These are phyloP conservation scores for Phytophthora niederhauseri DNA, from an alignment of 352 stramenopile genomes.

Conservation along the genomic window DNA sequence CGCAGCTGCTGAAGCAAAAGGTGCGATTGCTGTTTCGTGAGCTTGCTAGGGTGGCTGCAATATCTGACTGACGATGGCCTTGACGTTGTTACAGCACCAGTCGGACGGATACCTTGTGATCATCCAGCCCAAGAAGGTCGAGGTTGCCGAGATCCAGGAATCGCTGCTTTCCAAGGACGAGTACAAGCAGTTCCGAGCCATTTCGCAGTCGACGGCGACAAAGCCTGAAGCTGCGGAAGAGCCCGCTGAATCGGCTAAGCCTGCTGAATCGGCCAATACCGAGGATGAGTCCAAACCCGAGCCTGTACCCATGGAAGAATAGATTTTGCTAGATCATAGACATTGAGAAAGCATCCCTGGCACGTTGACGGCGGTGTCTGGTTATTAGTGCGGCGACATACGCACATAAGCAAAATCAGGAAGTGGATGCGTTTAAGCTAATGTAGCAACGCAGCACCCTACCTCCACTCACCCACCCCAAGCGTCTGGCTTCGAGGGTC, in stretches of 20 bases:
- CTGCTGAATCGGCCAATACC: not conserved
- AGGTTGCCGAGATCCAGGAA: slow-evolving; percentile 83
- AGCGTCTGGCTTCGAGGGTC: slow-evolving; percentile 14
- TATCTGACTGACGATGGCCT: slow-evolving; percentile 1
- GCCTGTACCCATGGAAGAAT: slow-evolving; percentile 33
- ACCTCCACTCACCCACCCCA: slow-evolving; percentile 6
- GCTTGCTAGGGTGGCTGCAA: not conserved
- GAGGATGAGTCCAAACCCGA: slow-evolving; percentile 11
- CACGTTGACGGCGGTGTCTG: not conserved
- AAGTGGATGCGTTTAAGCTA: slow-evolving; percentile 4
- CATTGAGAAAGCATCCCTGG: slow-evolving; percentile 8
- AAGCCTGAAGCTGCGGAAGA: not conserved
- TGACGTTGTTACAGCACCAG: slow-evolving; percentile 42
- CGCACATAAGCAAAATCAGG: slow-evolving; percentile 10
- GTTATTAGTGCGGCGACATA: not conserved
- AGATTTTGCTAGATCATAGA: slow-evolving; percentile 13
- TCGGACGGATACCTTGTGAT: slow-evolving; percentile 85
- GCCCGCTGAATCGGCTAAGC: not conserved
- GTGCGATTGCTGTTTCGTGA: slow-evolving; percentile 11
- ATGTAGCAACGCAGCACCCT: not conserved
- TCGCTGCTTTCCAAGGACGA: slow-evolving; percentile 82
- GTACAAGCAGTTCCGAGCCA: slow-evolving; percentile 71
- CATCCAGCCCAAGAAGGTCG: slow-evolving; percentile 80
- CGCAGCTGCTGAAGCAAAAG: slow-evolving; percentile 67
- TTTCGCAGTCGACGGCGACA: slow-evolving; percentile 28